A percentile compares a stretch with the other conserved stretches of the same genome.
Evolutionary conservation across 192 early-diverging fungal species (phyloP).

Genomic region (Globomyces pollinis-pini): DNA sequence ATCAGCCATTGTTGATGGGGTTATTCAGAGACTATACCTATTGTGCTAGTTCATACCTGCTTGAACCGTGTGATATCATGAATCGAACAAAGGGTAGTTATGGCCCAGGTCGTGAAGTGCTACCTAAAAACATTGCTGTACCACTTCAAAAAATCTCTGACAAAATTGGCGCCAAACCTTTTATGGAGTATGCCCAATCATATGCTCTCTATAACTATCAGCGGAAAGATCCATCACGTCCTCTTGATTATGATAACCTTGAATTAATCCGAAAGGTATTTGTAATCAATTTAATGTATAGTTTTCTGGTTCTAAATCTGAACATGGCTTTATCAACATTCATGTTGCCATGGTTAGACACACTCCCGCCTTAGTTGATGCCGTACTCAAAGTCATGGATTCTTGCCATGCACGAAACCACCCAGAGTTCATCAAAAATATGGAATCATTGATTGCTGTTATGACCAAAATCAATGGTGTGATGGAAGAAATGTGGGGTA

Average conservation of each 20-base stretch:
- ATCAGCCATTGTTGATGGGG: slow-evolving; percentile 66
- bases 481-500: slow-evolving; percentile 74
- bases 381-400: slow-evolving; percentile 51
- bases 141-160: slow-evolving; percentile 63
- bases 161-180: slow-evolving; percentile 65
- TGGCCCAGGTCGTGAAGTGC: slow-evolving; percentile 65
- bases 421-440: slow-evolving; percentile 48
- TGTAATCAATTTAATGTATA: not conserved
- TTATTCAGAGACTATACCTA: slow-evolving; percentile 86
- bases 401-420: slow-evolving; percentile 48
- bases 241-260: slow-evolving; percentile 60
- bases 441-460: slow-evolving; percentile 49
- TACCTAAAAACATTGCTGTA: slow-evolving; percentile 72
- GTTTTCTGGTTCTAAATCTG: slow-evolving; percentile 68
- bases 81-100: slow-evolving; percentile 64
- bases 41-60: slow-evolving; percentile 75
- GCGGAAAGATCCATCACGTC: slow-evolving; percentile 47
- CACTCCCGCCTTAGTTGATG: slow-evolving; percentile 58
- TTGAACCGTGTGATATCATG: slow-evolving; percentile 83
- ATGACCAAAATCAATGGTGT: slow-evolving; percentile 65
- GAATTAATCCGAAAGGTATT: slow-evolving; percentile 53
- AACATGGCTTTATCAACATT: slow-evolving; percentile 75
- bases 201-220: slow-evolving; percentile 84
- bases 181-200: slow-evolving; percentile 41
- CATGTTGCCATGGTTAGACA: slow-evolving; percentile 85